Evolutionary conservation across 73 alveolate genomes (phyloP), one percentile per base, ranked within the genome.

Genomic region (Blepharisma japonicum): DNA sequence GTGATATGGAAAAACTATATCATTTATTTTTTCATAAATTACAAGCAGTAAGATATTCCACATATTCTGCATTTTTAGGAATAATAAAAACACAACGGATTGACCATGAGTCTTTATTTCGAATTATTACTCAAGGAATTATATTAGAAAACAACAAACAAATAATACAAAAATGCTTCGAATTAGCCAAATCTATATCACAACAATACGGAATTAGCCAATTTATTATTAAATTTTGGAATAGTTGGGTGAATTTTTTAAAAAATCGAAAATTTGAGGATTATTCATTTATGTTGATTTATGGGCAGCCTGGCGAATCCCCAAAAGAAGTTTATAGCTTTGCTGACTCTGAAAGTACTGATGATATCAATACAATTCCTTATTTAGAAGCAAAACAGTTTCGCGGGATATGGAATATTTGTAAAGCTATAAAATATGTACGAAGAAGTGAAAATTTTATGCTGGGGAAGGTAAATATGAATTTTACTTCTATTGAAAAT

Each of bases 321-420:
- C n/a, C 46, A 14, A 39, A 61, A 61, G 74, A 61, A 14, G 49
- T 18, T 4, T 61, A 61, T 39, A 61, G 74, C 46, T 61, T 61
- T 25, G 74, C 4, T 18, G 74, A 61, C 4, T 14, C 14, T 39
- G 23, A 61, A n/a, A 61, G 47, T 25, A 39, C 14, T 1, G 74
- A 61, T 14, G 74, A 61, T 39, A 61, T 61, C 3, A 61, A 61
- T 9, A 14, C 74, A 14, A 14, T n/a, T 2, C 39, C 47, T 61
- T 61, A 61, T 39, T 9, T 61, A 25, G 74, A 61, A 61, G 23
- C 14, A 25, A 61, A 61, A 25, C 38, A 61, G 2, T 39, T 61
- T 61, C 47, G 23, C 14, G 23, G 74, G 23, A 61, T 61, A n/a
- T 61, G 74, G 48, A 61, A 39, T 14, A 14, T 61, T 20, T n/a